phyloP scores from a whole-genome alignment of 2,329 filamentous ascomycete genomes.

The Beauveria asiatica region DNA sequence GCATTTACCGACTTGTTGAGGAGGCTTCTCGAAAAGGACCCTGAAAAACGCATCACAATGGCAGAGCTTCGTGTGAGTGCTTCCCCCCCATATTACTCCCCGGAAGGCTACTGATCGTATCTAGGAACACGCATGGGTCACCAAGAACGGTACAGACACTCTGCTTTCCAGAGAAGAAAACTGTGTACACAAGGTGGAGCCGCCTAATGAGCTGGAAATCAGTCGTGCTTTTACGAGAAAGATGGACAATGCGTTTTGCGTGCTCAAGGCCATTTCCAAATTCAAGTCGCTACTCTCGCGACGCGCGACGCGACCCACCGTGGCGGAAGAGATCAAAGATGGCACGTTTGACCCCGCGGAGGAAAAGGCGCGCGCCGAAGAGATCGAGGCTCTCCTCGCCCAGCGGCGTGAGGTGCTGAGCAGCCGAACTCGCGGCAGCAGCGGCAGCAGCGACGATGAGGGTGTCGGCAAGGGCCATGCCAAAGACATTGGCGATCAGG shows the following conservation, averaged over 20 bases:
- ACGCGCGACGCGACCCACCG: not conserved
- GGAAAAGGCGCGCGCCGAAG: conserved; percentile 33
- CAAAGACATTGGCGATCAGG: conserved; percentile 53
- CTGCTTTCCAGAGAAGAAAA: conserved; percentile 80
- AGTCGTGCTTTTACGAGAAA: conserved; percentile 84
- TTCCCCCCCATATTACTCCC: not conserved
- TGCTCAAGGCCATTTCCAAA: conserved; percentile 84
- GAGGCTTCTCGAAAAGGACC: conserved; percentile 75
- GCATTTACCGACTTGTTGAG: conserved; percentile 67
- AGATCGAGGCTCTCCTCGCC: conserved; percentile 41
- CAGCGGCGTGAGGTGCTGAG: conserved; percentile 35
- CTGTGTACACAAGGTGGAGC: conserved; percentile 68
- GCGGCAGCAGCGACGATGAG: not conserved
- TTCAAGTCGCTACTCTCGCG: conserved; percentile 67
- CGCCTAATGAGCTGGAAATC: conserved; percentile 83
- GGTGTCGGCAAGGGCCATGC: conserved; percentile 27
- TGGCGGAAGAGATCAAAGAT: not conserved
- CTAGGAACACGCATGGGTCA: conserved; percentile 90
- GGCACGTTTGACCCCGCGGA: conserved; percentile 18
- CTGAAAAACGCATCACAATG: conserved; percentile 75
- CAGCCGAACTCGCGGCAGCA: conserved; percentile 20
- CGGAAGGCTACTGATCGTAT: conserved; percentile 8
- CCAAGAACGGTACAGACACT: conserved; percentile 65
- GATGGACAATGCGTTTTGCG: conserved; percentile 76
- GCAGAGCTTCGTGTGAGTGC: conserved; percentile 63